These are phyloP conservation scores for Cyclostephanos tholiformis DNA, from an alignment of 108 stramenopile species.

Conservation along the genomic window DNA sequence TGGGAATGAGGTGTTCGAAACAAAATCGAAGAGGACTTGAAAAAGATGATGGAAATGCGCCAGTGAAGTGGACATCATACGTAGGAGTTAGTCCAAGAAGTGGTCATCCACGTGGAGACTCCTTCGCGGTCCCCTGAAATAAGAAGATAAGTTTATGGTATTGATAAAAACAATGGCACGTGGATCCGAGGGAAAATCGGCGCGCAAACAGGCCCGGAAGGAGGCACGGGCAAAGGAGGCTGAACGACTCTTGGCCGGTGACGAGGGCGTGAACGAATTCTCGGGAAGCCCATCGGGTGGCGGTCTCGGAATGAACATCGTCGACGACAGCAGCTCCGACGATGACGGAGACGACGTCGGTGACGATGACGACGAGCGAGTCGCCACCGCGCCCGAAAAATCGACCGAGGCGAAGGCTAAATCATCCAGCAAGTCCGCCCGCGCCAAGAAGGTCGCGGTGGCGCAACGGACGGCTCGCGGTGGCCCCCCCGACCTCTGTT, in stretches of 20 bases:
- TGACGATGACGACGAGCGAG: slow-evolving; percentile 28
- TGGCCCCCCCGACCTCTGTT: slow-evolving; percentile 17
- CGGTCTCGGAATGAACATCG: slow-evolving; percentile 12
- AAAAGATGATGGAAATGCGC: no score
- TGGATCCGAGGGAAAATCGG: slow-evolving; percentile 74
- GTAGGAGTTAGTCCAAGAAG: no score
- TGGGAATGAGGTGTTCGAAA: no score
- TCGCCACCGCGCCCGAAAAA: slow-evolving; percentile 22
- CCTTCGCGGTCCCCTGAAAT: no score
- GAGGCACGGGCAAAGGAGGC: slow-evolving; percentile 59
- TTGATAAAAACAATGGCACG: no score
- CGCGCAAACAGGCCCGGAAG: slow-evolving; percentile 63
- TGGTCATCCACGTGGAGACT: no score
- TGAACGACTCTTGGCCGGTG: slow-evolving; percentile 50
- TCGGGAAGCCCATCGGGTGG: slow-evolving; percentile 27
- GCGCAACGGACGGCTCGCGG: background rate
- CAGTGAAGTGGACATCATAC: no score
- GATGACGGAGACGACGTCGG: slow-evolving; percentile 54
- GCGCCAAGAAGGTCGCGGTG: slow-evolving; percentile 38
- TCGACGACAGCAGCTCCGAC: slow-evolving; percentile 49
- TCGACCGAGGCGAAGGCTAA: slow-evolving; percentile 32
- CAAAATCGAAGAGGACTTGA: no score
- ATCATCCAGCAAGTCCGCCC: slow-evolving; percentile 19
- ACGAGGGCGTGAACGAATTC: slow-evolving; percentile 40
- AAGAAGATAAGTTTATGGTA: no score